phyloP scores from a whole-genome alignment of 768 basidiomycete genomes.

The Hygrophoropsis aurantiaca region DNA sequence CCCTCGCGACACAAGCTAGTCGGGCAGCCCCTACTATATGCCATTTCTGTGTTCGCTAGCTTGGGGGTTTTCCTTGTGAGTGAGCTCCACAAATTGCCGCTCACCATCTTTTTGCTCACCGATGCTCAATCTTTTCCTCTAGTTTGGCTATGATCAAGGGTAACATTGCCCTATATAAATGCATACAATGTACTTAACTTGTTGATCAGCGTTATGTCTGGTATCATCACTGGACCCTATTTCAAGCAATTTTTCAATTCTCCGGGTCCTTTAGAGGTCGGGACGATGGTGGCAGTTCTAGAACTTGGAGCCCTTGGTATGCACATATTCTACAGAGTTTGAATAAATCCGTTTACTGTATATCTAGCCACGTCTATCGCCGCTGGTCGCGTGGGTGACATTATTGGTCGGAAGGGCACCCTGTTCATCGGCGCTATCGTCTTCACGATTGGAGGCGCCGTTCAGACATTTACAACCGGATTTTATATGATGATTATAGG shows the following conservation, averaged over 20 bases:
- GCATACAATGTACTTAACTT: slow-evolving; percentile 6
- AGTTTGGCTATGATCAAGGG: slow-evolving; percentile 92
- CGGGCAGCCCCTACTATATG: slow-evolving; percentile 75
- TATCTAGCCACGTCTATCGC: slow-evolving; percentile 79
- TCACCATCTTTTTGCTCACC: slow-evolving; percentile 2
- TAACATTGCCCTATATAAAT: slow-evolving; percentile 22
- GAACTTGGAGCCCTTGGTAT: slow-evolving; percentile 89
- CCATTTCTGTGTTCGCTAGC: slow-evolving; percentile 79
- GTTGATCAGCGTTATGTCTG: slow-evolving; percentile 74
- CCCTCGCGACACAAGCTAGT: slow-evolving; percentile 56
- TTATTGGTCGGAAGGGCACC: slow-evolving; percentile 81
- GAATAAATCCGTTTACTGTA: slow-evolving; percentile 4
- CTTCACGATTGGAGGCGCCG: slow-evolving; percentile 82
- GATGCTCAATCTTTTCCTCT: slow-evolving; percentile 5
- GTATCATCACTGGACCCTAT: slow-evolving; percentile 86
- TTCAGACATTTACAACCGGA: slow-evolving; percentile 82
- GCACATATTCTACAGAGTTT: slow-evolving; percentile 19
- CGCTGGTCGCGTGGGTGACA: slow-evolving; percentile 86
- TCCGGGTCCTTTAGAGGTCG: slow-evolving; percentile 71
- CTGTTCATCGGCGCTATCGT: slow-evolving; percentile 80
- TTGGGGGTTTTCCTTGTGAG: slow-evolving; percentile 83
- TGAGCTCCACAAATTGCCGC: slow-evolving; percentile 10
- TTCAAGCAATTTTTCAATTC: slow-evolving; percentile 81
- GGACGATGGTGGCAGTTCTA: slow-evolving; percentile 95
- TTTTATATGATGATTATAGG: slow-evolving; percentile 83